phyloP scores from a whole-genome alignment of 2,329 filamentous ascomycete genomes.

The Seiridium cupressi region DNA sequence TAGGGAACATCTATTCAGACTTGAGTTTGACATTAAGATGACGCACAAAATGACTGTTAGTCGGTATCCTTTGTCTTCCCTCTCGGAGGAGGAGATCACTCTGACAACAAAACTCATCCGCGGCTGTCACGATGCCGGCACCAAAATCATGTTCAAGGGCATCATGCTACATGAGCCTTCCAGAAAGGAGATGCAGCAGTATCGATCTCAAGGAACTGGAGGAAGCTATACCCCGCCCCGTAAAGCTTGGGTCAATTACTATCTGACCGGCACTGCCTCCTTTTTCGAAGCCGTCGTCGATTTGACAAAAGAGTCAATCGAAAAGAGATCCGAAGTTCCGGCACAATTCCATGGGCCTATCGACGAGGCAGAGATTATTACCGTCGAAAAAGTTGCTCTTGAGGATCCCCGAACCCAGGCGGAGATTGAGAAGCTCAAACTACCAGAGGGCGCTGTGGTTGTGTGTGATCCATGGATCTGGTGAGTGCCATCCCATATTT shows the following conservation, averaged over 20 bases:
- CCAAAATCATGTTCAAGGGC: constrained; percentile 2
- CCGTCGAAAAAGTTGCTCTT: neutral
- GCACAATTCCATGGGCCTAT: constrained; percentile 2
- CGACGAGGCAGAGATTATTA: constrained; percentile 3
- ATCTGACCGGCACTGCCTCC: constrained; percentile 4
- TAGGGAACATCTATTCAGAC: too few species aligned
- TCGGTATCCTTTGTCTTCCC: neutral
- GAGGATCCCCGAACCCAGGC: constrained; percentile 1
- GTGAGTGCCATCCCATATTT: neutral
- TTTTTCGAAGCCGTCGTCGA: constrained; percentile 4
- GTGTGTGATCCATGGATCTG: constrained; percentile 7
- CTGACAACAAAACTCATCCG: constrained; percentile 1
- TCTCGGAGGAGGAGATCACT: neutral
- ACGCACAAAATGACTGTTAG: neutral
- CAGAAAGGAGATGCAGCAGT: constrained; percentile 6
- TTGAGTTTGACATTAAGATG: too few species aligned
- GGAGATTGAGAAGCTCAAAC: constrained; percentile 4
- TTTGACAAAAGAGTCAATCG: neutral
- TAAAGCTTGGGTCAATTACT: constrained; percentile 3
- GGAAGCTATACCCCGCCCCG: neutral
- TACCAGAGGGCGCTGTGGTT: neutral
- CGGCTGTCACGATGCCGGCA: neutral
- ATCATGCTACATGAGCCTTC: constrained; percentile 3
- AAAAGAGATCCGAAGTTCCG: constrained; percentile 2
- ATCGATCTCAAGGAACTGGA: neutral